Evolutionary conservation across 257 asterid species (phyloP).

Genomic region (Plantago major): DNA sequence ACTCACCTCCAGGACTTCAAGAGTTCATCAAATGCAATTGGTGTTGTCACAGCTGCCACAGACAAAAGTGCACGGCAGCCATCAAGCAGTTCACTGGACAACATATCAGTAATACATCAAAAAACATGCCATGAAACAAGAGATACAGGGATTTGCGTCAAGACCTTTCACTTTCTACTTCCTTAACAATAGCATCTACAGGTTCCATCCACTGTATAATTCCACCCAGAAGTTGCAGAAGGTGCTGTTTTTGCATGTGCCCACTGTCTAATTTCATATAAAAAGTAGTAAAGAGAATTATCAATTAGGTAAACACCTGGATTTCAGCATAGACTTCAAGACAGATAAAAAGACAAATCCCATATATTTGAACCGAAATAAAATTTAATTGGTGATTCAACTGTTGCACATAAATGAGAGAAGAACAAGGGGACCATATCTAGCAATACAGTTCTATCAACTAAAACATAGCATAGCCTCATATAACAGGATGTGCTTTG

Average conservation of each 20-base stretch:
- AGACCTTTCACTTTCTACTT: slow-evolving; percentile 82
- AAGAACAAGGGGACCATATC: too few species aligned
- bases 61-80: slow-evolving; percentile 92
- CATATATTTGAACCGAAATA: not conserved
- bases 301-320: not conserved
- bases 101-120: slow-evolving; percentile 28
- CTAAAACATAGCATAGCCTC: not conserved
- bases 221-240: slow-evolving; percentile 74
- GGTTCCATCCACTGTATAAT: slow-evolving; percentile 90
- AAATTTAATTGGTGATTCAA: not conserved
- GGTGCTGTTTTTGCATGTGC: slow-evolving; percentile 71
- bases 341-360: not conserved
- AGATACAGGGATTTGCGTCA: slow-evolving; percentile 14
- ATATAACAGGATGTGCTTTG: not conserved
- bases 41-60: slow-evolving; percentile 77
- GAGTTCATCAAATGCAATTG: slow-evolving; percentile 70
- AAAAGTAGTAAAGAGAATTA: slow-evolving; percentile 14
- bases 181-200: slow-evolving; percentile 66
- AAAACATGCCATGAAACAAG: slow-evolving; percentile 16
- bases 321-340: not conserved
- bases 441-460: too few species aligned
- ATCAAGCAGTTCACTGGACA: slow-evolving; percentile 83
- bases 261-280: slow-evolving; percentile 53
- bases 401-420: not conserved
- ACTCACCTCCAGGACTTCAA: slow-evolving; percentile 73